These are phyloP conservation scores for Tanacetum coccineum DNA, from an alignment of 129 eudicot genomes.

Conservation along the genomic window DNA sequence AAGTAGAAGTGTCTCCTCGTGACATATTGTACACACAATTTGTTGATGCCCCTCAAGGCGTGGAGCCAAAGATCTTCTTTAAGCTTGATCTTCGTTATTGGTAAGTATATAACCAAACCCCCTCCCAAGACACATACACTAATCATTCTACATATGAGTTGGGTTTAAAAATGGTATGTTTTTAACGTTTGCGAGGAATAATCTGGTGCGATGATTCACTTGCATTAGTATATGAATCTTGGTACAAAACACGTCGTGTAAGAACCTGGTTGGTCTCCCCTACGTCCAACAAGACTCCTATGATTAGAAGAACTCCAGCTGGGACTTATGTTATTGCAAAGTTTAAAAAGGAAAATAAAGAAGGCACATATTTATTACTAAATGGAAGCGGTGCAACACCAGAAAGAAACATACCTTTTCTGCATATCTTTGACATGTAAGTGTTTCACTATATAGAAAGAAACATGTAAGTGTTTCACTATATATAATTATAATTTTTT, in stretches of 20 bases:
- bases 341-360: no score
- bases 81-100: slow-evolving; percentile 94
- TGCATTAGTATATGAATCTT: slow-evolving; percentile 85
- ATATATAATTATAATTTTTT: no score
- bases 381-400: no score
- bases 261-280: slow-evolving; percentile 89
- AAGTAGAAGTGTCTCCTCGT: slow-evolving; percentile 94
- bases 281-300: slow-evolving; percentile 47
- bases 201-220: slow-evolving; percentile 97
- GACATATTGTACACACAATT: slow-evolving; percentile 76
- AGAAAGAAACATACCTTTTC: no score
- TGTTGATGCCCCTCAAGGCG: slow-evolving; percentile 70
- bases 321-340: no score
- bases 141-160: background rate
- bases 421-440: no score
- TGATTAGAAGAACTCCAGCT: no score
- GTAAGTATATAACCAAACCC: slow-evolving; percentile 33
- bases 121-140: background rate
- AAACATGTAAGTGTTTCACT: no score
- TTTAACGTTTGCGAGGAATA: slow-evolving; percentile 68
- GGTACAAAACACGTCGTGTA: slow-evolving; percentile 83
- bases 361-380: no score
- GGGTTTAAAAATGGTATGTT: background rate
- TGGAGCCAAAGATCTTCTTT: slow-evolving; percentile 62
- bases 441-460: no score